These are phyloP conservation scores for Baudoinia panamericana DNA, from an alignment of 495 filamentous ascomycete species.

Conservation along the genomic window DNA sequence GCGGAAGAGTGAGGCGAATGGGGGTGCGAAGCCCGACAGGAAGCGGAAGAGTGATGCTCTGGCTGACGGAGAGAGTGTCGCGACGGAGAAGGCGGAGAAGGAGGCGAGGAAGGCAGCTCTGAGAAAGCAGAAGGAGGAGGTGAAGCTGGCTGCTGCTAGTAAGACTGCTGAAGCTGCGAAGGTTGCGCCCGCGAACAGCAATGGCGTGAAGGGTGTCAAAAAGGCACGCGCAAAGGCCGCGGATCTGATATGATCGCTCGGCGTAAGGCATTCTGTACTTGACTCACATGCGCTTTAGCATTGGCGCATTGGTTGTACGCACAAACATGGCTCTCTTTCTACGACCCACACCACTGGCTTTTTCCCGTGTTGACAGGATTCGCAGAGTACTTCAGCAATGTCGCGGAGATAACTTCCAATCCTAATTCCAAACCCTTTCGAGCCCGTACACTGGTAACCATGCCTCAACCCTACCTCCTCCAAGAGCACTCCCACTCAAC, in stretches of 20 bases:
- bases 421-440: too few species aligned
- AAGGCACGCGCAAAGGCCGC: constrained; percentile 8
- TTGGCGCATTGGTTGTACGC: too few species aligned
- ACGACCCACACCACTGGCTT: too few species aligned
- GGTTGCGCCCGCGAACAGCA: not conserved
- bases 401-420: too few species aligned
- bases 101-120: constrained; percentile 33
- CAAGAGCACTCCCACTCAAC: too few species aligned
- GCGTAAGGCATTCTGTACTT: not conserved
- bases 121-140: constrained; percentile 37
- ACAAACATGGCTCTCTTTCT: too few species aligned
- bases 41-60: constrained; percentile 27
- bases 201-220: constrained; percentile 2
- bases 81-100: constrained; percentile 34
- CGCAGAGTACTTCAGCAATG: too few species aligned
- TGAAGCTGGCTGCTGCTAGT: constrained; percentile 22
- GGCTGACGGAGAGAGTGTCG: constrained; percentile 33
- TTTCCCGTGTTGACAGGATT: too few species aligned
- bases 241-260: constrained; percentile 6
- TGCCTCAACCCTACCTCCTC: too few species aligned
- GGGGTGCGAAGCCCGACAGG: constrained; percentile 18
- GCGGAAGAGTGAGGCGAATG: not conserved
- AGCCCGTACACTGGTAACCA: too few species aligned
- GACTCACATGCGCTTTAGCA: too few species aligned
- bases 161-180: not conserved